Conservation (phyloP, 2,329 filamentous ascomycete species). For the Phyllosticta citribraziliensis region DNA sequence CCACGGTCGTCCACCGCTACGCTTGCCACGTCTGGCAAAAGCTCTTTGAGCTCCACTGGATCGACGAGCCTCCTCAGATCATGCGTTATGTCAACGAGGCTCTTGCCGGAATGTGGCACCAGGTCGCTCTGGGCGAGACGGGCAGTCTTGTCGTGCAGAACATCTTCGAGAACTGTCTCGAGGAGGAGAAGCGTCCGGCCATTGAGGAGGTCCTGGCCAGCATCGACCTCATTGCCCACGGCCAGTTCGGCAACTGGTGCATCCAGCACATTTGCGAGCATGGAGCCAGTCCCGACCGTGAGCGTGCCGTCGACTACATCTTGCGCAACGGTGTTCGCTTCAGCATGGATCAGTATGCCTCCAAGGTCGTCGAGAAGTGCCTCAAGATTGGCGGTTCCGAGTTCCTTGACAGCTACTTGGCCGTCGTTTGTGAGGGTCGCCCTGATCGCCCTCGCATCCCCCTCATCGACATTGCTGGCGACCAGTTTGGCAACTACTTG, state of each 20-base stretch:
- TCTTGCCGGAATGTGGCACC: conserved; percentile 94
- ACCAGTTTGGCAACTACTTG: conserved; percentile 97
- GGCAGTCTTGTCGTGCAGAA: conserved; percentile 98
- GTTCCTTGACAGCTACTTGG: conserved; percentile 85
- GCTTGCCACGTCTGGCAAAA: conserved; percentile 99
- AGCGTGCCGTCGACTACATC: conserved; percentile 89
- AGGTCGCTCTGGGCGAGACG: conserved; percentile 93
- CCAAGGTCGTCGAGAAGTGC: conserved; percentile 98
- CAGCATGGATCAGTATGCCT: conserved; percentile 98
- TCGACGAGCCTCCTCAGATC: conserved; percentile 86
- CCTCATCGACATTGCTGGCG: conserved; percentile 93
- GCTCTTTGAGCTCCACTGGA: conserved; percentile 95
- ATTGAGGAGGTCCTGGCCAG: conserved; percentile 93
- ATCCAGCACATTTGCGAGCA: conserved; percentile 99
- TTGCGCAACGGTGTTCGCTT: conserved; percentile 90
- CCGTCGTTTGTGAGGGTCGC: conserved; percentile 86
- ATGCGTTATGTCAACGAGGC: conserved; percentile 98
- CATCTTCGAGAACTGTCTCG: conserved; percentile 97
- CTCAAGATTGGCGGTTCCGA: conserved; percentile 89
- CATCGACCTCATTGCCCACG: conserved; percentile 92
- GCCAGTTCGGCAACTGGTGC: conserved; percentile 99
- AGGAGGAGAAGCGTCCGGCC: conserved; percentile 97
- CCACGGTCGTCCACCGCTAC: conserved; percentile 97
- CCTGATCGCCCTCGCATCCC: conserved; percentile 89
- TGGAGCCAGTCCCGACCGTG: conserved; percentile 80